Percentiles rank a stretch among this genome's conserved stretches.
Evolutionary conservation across 1,139 yeast species (phyloP).

Genomic region (Hemisphaericaspora lyxosophila): DNA sequence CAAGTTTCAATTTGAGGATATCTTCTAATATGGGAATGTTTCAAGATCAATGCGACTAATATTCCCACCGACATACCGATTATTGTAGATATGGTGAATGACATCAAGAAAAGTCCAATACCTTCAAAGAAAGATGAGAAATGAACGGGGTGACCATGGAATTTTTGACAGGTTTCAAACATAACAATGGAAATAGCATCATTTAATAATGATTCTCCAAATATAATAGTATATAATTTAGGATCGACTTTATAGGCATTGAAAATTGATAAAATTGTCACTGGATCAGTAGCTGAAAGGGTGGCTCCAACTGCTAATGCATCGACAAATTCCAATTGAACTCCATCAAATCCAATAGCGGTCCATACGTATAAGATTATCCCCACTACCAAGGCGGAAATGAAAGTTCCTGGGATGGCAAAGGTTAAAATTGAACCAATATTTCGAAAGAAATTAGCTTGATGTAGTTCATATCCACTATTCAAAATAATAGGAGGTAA

Average conservation of each 20-base stretch:
- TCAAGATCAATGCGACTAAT: constrained; percentile 81
- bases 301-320: constrained; percentile 98
- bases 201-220: constrained; percentile 91
- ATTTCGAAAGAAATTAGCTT: constrained; percentile 90
- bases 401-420: constrained; percentile 96
- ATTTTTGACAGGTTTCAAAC: constrained; percentile 98
- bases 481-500: constrained; percentile 95
- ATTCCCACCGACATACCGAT: constrained; percentile 90
- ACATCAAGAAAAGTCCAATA: constrained; percentile 88
- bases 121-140: constrained; percentile 87
- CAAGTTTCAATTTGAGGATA: constrained; percentile 97
- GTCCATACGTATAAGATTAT: constrained; percentile 87
- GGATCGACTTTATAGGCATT: constrained; percentile 98
- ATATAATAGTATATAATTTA: constrained; percentile 90
- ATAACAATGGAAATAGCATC: constrained; percentile 98
- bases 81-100: constrained; percentile 87
- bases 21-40: constrained; percentile 89
- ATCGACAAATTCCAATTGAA: constrained; percentile 87
- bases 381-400: constrained; percentile 88
- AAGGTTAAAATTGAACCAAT: constrained; percentile 88
- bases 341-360: constrained; percentile 83
- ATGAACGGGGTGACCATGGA: constrained; percentile 79
- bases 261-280: constrained; percentile 92
- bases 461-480: constrained; percentile 95
- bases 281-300: constrained; percentile 97